Conservation (phyloP, 768 basidiomycete species). For the Pisolithus microcarpus region DNA sequence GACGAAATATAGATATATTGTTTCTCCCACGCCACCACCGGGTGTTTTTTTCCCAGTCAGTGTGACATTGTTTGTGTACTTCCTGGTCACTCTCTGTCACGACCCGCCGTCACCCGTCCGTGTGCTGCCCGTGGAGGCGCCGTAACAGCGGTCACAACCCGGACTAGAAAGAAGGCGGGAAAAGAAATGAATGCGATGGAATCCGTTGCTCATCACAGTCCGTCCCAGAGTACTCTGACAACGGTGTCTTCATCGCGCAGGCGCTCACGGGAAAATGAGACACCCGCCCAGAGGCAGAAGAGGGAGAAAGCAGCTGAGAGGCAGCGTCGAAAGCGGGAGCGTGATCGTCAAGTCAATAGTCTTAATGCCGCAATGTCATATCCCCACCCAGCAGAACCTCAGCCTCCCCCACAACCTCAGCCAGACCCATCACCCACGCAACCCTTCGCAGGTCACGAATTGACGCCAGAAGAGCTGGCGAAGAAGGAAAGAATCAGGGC, state of each 20-base stretch:
- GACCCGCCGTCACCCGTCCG: constrained; percentile 25
- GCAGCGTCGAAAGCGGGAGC: constrained; percentile 77
- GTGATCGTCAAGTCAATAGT: constrained; percentile 42
- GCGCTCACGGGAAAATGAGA: constrained; percentile 63
- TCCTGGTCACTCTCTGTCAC: constrained; percentile 27
- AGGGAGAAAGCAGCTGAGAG: constrained; percentile 84
- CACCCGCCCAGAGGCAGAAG: constrained; percentile 63
- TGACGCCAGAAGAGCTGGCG: constrained; percentile 58
- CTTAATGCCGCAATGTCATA: constrained; percentile 38
- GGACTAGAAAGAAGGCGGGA: constrained; percentile 6
- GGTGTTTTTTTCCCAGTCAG: not conserved
- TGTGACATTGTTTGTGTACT: constrained; percentile 18
- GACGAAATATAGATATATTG: not conserved
- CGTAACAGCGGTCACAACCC: constrained; percentile 29
- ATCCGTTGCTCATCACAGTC: constrained; percentile 26
- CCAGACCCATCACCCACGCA: constrained; percentile 20
- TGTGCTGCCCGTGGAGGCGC: constrained; percentile 17
- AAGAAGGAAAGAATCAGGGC: constrained; percentile 67
- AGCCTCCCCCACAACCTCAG: constrained; percentile 27
- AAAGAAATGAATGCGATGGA: constrained; percentile 28
- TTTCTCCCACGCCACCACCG: constrained; percentile 19
- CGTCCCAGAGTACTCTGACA: constrained; percentile 26
- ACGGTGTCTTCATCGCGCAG: constrained; percentile 37
- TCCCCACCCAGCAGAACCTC: constrained; percentile 28
- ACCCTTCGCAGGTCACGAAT: constrained; percentile 24